Evolutionary conservation across 176 grass and related monocot genomes (phyloP), one percentile per base, ranked within the genome.

Genomic region (Cenchrus purpureus): DNA sequence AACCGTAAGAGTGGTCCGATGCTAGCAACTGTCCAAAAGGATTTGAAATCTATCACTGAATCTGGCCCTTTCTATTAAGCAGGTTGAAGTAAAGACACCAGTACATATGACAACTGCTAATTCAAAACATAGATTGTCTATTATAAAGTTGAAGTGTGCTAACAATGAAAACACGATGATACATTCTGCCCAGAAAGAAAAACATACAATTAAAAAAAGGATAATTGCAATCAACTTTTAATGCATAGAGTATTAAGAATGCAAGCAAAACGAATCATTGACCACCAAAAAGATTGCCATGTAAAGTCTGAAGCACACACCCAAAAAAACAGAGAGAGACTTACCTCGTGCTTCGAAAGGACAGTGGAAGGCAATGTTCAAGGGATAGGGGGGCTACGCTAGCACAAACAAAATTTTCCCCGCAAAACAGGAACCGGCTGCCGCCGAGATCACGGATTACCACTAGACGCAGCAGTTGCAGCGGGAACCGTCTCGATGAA

Each of bases 281-380:
- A 31, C 42, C 4, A 61, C 25, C 6, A 6, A 8, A 80, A 85
- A 44, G 3, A 53, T 44, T 68, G 68, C 8, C 29, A 71, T 32
- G 31, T 28, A 13, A 73, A 68, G 17, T 50, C 4, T 22, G 12
- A 1, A 49, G 4, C 10, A 5, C 34, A 34, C 34, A 34, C 34
- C 34, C 49, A 56, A 31, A 73, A 4, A 46, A 37, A 2, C 43
- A 43, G 34, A 72, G 2, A 45, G 7, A 45, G 7, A 34, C 22
- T 59, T 88, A 98, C 96, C 96, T 98, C 65, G 8, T 78, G 91
- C 79, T 95, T 98, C 25, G 93, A 94, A 40, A 98, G 84, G 55
- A 98, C 78, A 0, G 93, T 95, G 59, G 96, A 98, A 81, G 96
- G 93, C 7, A 94, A 89, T 59, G 81, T 58, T 42, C n/a, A n/a